Conservation (phyloP, 805 yeast genomes). For the Candida awuae region DNA sequence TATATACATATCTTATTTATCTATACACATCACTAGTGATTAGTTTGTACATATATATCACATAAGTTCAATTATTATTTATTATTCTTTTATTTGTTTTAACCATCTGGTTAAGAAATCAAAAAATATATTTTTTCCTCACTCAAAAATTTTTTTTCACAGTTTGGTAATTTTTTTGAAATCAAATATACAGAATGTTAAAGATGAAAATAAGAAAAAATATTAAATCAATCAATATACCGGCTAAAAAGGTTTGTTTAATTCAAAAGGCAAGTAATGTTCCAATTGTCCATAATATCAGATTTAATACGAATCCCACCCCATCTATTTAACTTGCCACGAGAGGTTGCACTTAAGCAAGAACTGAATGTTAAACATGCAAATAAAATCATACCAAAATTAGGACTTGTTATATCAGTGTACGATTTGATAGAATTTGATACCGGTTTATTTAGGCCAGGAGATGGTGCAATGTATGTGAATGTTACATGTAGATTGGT, state of each 20-base stretch:
- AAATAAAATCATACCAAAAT: conserved; percentile 72
- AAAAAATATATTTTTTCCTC: too few species aligned
- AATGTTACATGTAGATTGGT: conserved; percentile 67
- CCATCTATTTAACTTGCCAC: conserved; percentile 64
- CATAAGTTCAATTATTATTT: too few species aligned
- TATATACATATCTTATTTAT: too few species aligned
- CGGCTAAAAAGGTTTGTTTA: neutral
- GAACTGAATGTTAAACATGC: conserved; percentile 81
- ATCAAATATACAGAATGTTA: too few species aligned
- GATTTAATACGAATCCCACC: conserved; percentile 90
- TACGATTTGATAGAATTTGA: conserved; percentile 79
- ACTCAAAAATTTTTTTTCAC: too few species aligned
- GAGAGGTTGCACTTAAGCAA: conserved; percentile 63
- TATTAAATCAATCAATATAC: neutral
- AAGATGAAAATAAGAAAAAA: too few species aligned
- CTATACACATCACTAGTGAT: too few species aligned
- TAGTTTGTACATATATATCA: too few species aligned
- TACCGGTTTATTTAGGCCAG: conserved; percentile 86
- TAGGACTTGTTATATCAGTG: conserved; percentile 77
- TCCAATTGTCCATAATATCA: conserved; percentile 68
- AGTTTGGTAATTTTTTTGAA: too few species aligned
- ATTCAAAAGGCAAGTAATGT: conserved; percentile 43
- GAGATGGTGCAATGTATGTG: conserved; percentile 85
- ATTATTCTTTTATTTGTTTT: too few species aligned
- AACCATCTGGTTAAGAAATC: too few species aligned